These are phyloP conservation scores for Cicer yamashitae DNA, from an alignment of 306 rosid genomes.

Conservation along the genomic window DNA sequence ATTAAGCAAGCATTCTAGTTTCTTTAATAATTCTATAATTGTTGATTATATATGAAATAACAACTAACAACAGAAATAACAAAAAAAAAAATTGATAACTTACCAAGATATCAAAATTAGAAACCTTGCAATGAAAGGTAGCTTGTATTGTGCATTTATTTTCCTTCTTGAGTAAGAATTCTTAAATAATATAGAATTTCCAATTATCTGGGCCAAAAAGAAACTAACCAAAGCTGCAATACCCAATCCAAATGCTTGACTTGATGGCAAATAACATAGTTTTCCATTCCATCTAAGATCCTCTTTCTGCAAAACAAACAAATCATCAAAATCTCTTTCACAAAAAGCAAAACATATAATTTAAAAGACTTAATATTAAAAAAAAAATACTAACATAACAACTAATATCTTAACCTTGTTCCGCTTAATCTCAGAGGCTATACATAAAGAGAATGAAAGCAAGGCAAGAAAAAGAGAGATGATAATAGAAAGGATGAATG, in stretches of 20 bases:
- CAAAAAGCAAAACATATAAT: background rate
- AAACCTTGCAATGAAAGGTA: slow-evolving; percentile 50
- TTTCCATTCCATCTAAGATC: slow-evolving; percentile 76
- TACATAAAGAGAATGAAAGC: slow-evolving; percentile 66
- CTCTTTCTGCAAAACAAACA: slow-evolving; percentile 52
- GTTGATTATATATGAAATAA: slow-evolving; percentile 32
- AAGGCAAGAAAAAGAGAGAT: slow-evolving; percentile 63
- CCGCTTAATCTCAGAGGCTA: slow-evolving; percentile 70
- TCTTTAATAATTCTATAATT: slow-evolving; percentile 1
- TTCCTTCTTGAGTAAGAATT: slow-evolving; percentile 53
- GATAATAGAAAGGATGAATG: slow-evolving; percentile 45
- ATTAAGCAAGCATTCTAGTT: slow-evolving; percentile 30
- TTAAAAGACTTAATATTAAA: slow-evolving; percentile 6
- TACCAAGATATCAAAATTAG: slow-evolving; percentile 81
- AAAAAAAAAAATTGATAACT: slow-evolving; percentile 46
- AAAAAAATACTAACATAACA: too few relatives aligned
- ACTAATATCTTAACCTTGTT: slow-evolving; percentile 50
- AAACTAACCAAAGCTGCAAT: slow-evolving; percentile 69
- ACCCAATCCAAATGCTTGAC: slow-evolving; percentile 73
- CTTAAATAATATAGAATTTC: slow-evolving; percentile 55
- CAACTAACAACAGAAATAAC: slow-evolving; percentile 35
- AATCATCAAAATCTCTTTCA: background rate
- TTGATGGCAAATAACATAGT: slow-evolving; percentile 72
- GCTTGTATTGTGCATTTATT: slow-evolving; percentile 50
- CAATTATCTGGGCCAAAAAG: slow-evolving; percentile 63